phyloP scores from a whole-genome alignment of 106 monocot species.

The Dioscorea alata region DNA sequence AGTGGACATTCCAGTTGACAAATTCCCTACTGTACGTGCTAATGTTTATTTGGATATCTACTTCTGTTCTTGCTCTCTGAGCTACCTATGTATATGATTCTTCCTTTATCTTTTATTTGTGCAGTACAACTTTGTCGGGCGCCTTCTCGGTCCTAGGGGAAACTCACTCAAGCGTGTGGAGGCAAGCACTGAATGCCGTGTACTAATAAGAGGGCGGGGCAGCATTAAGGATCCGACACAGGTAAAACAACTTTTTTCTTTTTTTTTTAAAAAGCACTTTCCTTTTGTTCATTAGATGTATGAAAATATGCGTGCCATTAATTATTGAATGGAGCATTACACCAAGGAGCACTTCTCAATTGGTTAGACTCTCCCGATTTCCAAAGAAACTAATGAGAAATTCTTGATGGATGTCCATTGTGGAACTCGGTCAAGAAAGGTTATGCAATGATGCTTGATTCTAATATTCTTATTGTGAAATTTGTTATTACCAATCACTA shows the following conservation, averaged over 20 bases:
- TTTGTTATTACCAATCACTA: too few species aligned
- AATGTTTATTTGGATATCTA: not conserved
- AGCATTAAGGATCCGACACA: slow-evolving; percentile 85
- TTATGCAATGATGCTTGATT: too few species aligned
- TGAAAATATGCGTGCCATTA: too few species aligned
- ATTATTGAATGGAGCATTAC: too few species aligned
- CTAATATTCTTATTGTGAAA: too few species aligned
- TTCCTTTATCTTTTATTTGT: slow-evolving; percentile 3
- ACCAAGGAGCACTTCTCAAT: too few species aligned
- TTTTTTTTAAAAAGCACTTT: too few species aligned
- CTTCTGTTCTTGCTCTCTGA: not conserved
- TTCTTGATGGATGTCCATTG: too few species aligned
- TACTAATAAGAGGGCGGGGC: slow-evolving; percentile 82
- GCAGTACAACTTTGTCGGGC: slow-evolving; percentile 90
- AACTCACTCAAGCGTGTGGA: slow-evolving; percentile 88
- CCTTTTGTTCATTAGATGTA: too few species aligned
- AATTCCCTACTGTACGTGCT: slow-evolving; percentile 30
- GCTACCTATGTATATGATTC: not conserved
- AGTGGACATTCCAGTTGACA: slow-evolving; percentile 38
- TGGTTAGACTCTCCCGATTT: too few species aligned
- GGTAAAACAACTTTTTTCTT: slow-evolving; percentile 36
- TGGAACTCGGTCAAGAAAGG: too few species aligned
- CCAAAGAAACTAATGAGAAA: too few species aligned
- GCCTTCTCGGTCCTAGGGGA: slow-evolving; percentile 91
- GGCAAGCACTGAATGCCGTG: slow-evolving; percentile 77